phyloP scores from a whole-genome alignment of 129 eudicot genomes.

The Chrysanthemum lavandulifolium region DNA sequence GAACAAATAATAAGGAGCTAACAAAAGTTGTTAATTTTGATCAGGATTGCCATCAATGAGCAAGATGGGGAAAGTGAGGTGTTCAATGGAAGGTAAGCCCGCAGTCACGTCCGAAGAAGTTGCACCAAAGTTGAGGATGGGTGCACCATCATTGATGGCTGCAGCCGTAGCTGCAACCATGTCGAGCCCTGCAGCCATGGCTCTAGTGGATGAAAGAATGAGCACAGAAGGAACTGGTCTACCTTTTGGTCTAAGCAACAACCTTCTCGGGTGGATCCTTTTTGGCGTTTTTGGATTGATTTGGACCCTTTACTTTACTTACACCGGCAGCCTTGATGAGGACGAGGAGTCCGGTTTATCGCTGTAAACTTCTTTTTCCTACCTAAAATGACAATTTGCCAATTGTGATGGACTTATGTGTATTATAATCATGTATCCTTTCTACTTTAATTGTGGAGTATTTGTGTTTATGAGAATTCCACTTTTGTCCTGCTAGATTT shows the following conservation, averaged over 20 bases:
- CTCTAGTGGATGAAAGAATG: slow-evolving; percentile 95
- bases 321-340: slow-evolving; percentile 71
- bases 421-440: slow-evolving; percentile 30
- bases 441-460: slow-evolving; percentile 27
- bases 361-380: slow-evolving; percentile 40
- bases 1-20: neutral
- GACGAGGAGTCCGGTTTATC: slow-evolving; percentile 98
- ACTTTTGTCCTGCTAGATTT: slow-evolving; percentile 32
- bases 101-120: slow-evolving; percentile 22
- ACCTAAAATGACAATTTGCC: slow-evolving; percentile 17
- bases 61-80: slow-evolving; percentile 65
- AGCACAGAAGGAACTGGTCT: slow-evolving; percentile 98
- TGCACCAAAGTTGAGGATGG: slow-evolving; percentile 53
- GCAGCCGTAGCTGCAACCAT: slow-evolving; percentile 75
- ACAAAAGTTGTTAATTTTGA: slow-evolving; percentile 11
- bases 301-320: slow-evolving; percentile 72
- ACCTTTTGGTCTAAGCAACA: slow-evolving; percentile 91
- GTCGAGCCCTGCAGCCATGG: slow-evolving; percentile 94
- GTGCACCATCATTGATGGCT: slow-evolving; percentile 53
- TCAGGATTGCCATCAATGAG: slow-evolving; percentile 74
- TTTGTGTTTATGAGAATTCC: slow-evolving; percentile 33
- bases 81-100: slow-evolving; percentile 57
- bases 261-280: slow-evolving; percentile 93
- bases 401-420: slow-evolving; percentile 44
- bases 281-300: slow-evolving; percentile 78